Percentiles rank a stretch among this genome's conserved stretches.
Evolutionary conservation across 768 basidiomycete genomes (phyloP).

Genomic region (Wakefieldia striispora): DNA sequence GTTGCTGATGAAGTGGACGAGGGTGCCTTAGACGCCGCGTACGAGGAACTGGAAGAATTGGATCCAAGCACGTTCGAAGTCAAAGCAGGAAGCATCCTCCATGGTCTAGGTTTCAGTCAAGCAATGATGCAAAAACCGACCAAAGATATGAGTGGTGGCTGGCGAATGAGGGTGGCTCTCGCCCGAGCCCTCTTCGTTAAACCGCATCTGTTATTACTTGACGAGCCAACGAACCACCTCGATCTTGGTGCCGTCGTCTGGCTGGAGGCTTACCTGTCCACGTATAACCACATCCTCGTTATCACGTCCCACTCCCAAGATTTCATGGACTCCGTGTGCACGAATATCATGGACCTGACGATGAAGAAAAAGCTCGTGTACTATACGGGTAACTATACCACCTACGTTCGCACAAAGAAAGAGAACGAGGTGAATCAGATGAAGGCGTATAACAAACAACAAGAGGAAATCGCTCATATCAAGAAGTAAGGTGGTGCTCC

Average conservation of each 20-base stretch:
- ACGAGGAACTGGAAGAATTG: slow-evolving; percentile 96
- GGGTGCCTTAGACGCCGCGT: slow-evolving; percentile 78
- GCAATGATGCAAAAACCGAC: slow-evolving; percentile 96
- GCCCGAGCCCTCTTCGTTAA: slow-evolving; percentile 95
- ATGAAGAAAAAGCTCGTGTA: slow-evolving; percentile 89
- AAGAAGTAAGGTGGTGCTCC: slow-evolving; percentile 67
- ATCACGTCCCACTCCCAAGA: slow-evolving; percentile 99
- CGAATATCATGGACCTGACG: slow-evolving; percentile 97
- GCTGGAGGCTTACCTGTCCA: slow-evolving; percentile 96
- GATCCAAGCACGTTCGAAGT: slow-evolving; percentile 95
- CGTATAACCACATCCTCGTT: slow-evolving; percentile 98
- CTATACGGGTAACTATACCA: slow-evolving; percentile 95
- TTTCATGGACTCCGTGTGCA: slow-evolving; percentile 98
- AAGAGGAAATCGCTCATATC: slow-evolving; percentile 97
- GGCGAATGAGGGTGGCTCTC: slow-evolving; percentile 98
- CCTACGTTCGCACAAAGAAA: slow-evolving; percentile 92
- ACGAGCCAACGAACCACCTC: slow-evolving; percentile 91
- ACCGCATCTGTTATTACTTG: slow-evolving; percentile 91
- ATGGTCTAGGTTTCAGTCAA: slow-evolving; percentile 90
- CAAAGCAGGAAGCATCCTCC: slow-evolving; percentile 94
- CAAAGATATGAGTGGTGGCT: slow-evolving; percentile 99
- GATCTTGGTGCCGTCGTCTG: slow-evolving; percentile 98
- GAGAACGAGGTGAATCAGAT: slow-evolving; percentile 99
- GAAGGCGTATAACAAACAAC: slow-evolving; percentile 99
- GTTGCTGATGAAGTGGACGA: slow-evolving; percentile 90